Percentiles rank a stretch among this genome's conserved stretches.
Conservation (phyloP, 371 early-diverging fungal species). For the Syncephalastrum racemosum region DNA sequence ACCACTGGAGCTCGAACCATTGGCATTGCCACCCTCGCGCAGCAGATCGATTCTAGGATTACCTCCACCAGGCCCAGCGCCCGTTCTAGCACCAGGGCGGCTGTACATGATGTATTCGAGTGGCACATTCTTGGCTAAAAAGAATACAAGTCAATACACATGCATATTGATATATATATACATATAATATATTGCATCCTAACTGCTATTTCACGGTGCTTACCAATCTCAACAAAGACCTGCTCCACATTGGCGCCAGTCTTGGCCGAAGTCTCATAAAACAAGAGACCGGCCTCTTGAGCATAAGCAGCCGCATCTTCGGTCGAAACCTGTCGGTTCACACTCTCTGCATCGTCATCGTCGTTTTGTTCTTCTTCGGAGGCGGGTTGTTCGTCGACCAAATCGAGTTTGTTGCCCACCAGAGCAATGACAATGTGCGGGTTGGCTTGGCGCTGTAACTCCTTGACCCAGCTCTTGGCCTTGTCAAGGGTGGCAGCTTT, state of each 20-base stretch:
- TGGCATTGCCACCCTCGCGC: conserved; percentile 19
- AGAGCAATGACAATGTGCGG: conserved; percentile 95
- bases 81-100: conserved; percentile 9
- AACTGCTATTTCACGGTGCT: not conserved
- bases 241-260: conserved; percentile 77
- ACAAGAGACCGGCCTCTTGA: conserved; percentile 74
- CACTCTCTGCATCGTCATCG: conserved; percentile 17
- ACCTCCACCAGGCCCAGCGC: conserved; percentile 4
- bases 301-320: conserved; percentile 86
- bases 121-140: conserved; percentile 19
- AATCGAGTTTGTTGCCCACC: conserved; percentile 95
- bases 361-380: conserved; percentile 34
- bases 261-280: conserved; percentile 90
- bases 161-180: no score
- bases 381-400: conserved; percentile 46
- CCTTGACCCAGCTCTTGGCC: conserved; percentile 99
- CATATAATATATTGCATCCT: no score
- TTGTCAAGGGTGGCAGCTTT: conserved; percentile 92
- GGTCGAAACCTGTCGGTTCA: conserved; percentile 58
- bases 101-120: conserved; percentile 20
- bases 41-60: conserved; percentile 22
- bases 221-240: conserved; percentile 66
- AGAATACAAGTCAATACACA: no score
- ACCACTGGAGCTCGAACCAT: conserved; percentile 14
- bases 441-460: conserved; percentile 94